A percentile compares a stretch with the other conserved stretches of the same genome.
Conservation (phyloP, 495 filamentous ascomycete genomes). For the Jackrogersella multiformis region DNA sequence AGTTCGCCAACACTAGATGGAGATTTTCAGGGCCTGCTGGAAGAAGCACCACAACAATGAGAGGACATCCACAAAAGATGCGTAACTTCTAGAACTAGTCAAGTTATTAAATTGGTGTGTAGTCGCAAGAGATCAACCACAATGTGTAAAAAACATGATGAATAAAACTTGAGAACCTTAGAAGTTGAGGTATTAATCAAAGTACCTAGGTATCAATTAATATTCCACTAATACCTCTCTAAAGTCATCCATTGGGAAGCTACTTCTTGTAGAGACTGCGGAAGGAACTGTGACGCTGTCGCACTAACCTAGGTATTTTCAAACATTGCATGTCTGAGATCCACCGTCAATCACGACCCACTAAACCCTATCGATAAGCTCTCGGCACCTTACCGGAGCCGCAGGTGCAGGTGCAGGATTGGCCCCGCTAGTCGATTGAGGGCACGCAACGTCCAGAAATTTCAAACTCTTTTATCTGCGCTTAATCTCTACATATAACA, state of each 20-base stretch:
- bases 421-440: not conserved
- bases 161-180: not conserved
- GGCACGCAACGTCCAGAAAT: slow-evolving; percentile 1
- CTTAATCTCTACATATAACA: not conserved
- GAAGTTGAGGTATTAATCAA: slow-evolving; percentile 37
- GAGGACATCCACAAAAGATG: slow-evolving; percentile 80
- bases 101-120: not conserved
- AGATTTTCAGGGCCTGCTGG: slow-evolving; percentile 91
- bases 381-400: not conserved
- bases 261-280: not conserved
- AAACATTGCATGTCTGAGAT: too few species aligned
- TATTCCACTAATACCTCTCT: slow-evolving; percentile 24
- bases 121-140: not conserved
- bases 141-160: slow-evolving; percentile 8
- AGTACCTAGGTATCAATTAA: slow-evolving; percentile 15
- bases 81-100: slow-evolving; percentile 32
- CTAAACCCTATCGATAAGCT: slow-evolving; percentile 28
- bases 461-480: slow-evolving; percentile 7
- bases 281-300: not conserved
- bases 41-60: slow-evolving; percentile 87
- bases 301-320: not conserved
- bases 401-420: not conserved
- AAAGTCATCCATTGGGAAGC: not conserved
- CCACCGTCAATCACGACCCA: too few species aligned
- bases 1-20: slow-evolving; percentile 71